A percentile compares a stretch with the other conserved stretches of the same genome.
These are phyloP conservation scores for Castanopsis chinensis DNA, from an alignment of 306 rosid species.

Conservation along the genomic window DNA sequence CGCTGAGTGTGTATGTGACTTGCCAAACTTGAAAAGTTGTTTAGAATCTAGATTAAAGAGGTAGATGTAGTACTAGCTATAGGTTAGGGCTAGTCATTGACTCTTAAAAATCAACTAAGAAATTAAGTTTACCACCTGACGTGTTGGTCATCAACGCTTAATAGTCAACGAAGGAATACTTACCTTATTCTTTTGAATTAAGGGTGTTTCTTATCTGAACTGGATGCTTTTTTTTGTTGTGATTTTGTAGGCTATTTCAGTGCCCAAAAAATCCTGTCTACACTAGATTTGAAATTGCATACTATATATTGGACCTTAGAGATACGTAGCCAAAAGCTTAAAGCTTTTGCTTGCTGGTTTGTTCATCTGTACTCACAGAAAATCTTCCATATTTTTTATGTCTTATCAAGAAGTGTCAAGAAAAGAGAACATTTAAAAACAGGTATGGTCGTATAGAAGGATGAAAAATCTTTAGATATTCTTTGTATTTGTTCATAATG, in stretches of 20 bases:
- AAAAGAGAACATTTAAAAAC: too few relatives aligned
- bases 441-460: conserved; percentile 5
- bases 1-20: too few relatives aligned
- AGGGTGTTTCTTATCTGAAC: not conserved
- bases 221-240: not conserved
- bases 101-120: not conserved
- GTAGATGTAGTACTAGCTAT: not conserved
- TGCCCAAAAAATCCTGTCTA: too few relatives aligned
- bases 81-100: not conserved
- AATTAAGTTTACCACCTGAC: not conserved
- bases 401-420: too few relatives aligned
- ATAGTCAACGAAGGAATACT: not conserved
- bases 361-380: conserved; percentile 11
- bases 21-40: too few relatives aligned
- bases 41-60: not conserved
- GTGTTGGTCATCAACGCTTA: not conserved
- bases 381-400: not conserved
- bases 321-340: conserved; percentile 6
- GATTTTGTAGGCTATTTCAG: not conserved
- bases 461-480: not conserved
- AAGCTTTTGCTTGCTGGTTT: not conserved
- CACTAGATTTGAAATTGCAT: not conserved
- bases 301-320: not conserved
- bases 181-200: not conserved
- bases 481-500: conserved; percentile 27